Evolutionary conservation across 495 filamentous ascomycete species (phyloP), one percentile per base, ranked within the genome.

Genomic region (Aspergillus incahuasiensis): DNA sequence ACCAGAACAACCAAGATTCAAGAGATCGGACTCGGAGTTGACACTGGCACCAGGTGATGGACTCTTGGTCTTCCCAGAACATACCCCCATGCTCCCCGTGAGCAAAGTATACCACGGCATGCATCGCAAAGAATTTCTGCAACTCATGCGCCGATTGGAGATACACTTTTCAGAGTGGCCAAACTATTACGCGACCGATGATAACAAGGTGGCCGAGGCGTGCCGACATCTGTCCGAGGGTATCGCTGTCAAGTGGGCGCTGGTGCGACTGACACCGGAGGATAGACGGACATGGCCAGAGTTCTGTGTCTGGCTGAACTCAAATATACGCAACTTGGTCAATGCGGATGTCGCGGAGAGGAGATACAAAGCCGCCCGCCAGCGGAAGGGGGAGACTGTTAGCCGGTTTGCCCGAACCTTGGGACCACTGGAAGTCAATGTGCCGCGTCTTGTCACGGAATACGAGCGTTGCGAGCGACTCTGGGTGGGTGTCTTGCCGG

Each of bases 1-100:
- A 21, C 13, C 49, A 5, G 12, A 42, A 18, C 22, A 32, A 32
- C 25, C 12, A 30, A 47, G 4, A 6, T 32, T 55, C 41, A 60
- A 60, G 24, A 3, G 58, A 21, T 49, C 53, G 5, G 12, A 42
- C 21, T 60, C 58, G 28, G 49, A 59, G 15, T 16, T 30, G 9
- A 15, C 54, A 15, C n/a, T 43, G n/a, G 54, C 28, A 6, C 11
- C 1, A 24, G 45, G 32, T n/a, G 25, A 30, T 30, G 45, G 22
- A 32, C 3, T 46, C 22, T 46, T 32, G 4, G 22, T 25, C 5
- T 47, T 19, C 9, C 9, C 22, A 15, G 43, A 47, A 11, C 24
- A 47, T 19, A 41, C 39, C 12, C 25, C 25, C 9, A 46, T 39
- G 38, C 38, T 42, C 11, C 54, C 32, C 6, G 38, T 49, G 34